Evolutionary conservation across 106 monocot genomes (phyloP).

Genomic region (Amphibolis antarctica): DNA sequence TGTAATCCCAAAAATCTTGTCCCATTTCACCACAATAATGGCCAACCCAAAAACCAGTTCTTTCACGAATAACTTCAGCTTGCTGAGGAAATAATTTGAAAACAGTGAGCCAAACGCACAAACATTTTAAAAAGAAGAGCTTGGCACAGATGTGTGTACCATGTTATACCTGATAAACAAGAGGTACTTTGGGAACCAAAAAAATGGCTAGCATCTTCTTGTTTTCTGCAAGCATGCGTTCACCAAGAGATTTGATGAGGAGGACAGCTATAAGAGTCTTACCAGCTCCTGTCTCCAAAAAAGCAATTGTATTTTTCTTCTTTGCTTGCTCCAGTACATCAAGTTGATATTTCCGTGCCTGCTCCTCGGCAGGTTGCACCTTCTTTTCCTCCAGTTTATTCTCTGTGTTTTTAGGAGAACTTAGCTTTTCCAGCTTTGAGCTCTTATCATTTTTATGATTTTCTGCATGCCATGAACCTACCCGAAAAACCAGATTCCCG

Average conservation of each 20-base stretch:
- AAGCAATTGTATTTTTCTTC: constrained; percentile 90
- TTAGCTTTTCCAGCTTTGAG: constrained; percentile 19
- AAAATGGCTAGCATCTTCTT: constrained; percentile 89
- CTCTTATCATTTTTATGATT: constrained; percentile 29
- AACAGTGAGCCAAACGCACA: not conserved
- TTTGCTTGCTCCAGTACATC: constrained; percentile 95
- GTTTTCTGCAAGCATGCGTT: constrained; percentile 46
- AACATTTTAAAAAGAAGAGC: not conserved
- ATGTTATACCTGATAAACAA: constrained; percentile 86
- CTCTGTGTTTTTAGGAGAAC: constrained; percentile 10
- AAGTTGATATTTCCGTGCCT: constrained; percentile 83
- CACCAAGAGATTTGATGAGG: constrained; percentile 60
- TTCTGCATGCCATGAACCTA: constrained; percentile 65
- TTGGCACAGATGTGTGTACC: not conserved
- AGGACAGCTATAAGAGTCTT: constrained; percentile 91
- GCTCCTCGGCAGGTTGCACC: constrained; percentile 55
- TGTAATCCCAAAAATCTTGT: constrained; percentile 95
- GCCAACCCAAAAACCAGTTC: constrained; percentile 75
- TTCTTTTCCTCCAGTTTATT: constrained; percentile 22
- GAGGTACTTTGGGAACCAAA: constrained; percentile 93
- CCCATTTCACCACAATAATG: constrained; percentile 99
- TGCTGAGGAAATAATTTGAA: constrained; percentile 35
- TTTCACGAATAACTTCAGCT: constrained; percentile 94
- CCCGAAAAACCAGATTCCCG: constrained; percentile 59
- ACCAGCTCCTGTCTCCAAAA: constrained; percentile 95